phyloP scores from a whole-genome alignment of 129 eudicot genomes.

The Scalesia atractyloides region DNA sequence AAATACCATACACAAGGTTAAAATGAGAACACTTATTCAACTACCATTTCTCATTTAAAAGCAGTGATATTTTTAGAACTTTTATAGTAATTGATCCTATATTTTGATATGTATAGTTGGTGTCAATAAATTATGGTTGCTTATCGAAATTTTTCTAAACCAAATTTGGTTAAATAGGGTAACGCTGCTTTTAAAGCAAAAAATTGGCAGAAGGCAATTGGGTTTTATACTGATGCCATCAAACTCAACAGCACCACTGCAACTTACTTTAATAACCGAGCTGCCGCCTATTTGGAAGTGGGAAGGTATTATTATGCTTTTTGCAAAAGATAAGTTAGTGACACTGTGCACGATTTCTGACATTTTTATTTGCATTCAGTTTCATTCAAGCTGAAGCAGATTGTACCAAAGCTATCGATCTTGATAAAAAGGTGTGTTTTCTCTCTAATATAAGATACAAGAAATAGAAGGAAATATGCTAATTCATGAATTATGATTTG shows the following conservation, averaged over 20 bases:
- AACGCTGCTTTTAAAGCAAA: constrained; percentile 78
- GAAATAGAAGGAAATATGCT: no score
- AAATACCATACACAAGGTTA: no score
- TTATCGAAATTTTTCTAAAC: neutral
- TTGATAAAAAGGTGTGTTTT: constrained; percentile 75
- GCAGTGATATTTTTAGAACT: neutral
- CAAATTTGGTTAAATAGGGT: constrained; percentile 47
- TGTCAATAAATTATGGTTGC: neutral
- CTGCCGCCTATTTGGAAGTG: constrained; percentile 83
- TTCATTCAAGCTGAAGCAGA: constrained; percentile 80
- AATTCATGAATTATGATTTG: no score
- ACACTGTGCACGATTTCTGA: neutral
- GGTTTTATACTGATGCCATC: constrained; percentile 87
- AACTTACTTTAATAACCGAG: constrained; percentile 80
- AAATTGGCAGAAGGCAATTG: constrained; percentile 80
- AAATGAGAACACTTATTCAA: no score
- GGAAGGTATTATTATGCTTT: constrained; percentile 47
- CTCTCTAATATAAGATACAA: neutral
- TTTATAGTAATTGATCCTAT: neutral
- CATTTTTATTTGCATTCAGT: constrained; percentile 40
- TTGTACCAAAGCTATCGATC: constrained; percentile 79
- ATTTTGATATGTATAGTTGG: neutral
- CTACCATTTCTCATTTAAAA: no score
- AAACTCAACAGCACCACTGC: constrained; percentile 70
- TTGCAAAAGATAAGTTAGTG: neutral